Evolutionary conservation across 805 yeast genomes (phyloP).

Genomic region (Candida michaelii): DNA sequence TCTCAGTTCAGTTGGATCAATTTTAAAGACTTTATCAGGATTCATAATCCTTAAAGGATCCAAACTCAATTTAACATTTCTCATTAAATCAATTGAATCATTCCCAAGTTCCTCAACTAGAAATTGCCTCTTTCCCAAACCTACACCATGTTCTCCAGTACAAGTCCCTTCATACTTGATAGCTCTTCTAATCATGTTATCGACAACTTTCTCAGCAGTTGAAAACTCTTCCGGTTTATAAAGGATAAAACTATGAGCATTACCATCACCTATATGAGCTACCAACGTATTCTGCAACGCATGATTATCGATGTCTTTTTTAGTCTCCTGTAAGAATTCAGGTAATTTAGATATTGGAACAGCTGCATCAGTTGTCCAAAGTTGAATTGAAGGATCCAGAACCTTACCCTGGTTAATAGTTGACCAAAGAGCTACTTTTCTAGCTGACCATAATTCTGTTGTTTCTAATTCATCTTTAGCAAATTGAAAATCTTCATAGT

Average conservation of each 20-base stretch:
- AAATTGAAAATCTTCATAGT: slow-evolving; percentile 55
- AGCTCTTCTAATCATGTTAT: slow-evolving; percentile 28
- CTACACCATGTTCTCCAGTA: slow-evolving; percentile 86
- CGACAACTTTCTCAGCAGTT: slow-evolving; percentile 34
- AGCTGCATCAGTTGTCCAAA: slow-evolving; percentile 81
- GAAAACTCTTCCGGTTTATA: slow-evolving; percentile 52
- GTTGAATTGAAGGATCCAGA: slow-evolving; percentile 42
- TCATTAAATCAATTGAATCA: slow-evolving; percentile 66
- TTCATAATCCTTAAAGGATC: slow-evolving; percentile 72
- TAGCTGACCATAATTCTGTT: slow-evolving; percentile 71
- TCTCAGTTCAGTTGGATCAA: slow-evolving; percentile 51
- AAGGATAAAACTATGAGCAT: slow-evolving; percentile 67
- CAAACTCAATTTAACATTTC: slow-evolving; percentile 63
- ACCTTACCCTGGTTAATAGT: slow-evolving; percentile 35
- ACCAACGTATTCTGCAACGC: slow-evolving; percentile 59
- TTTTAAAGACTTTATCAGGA: slow-evolving; percentile 72
- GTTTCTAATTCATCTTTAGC: slow-evolving; percentile 62
- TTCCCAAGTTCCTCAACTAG: slow-evolving; percentile 63
- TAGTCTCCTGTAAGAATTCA: slow-evolving; percentile 59
- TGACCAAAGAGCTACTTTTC: slow-evolving; percentile 57
- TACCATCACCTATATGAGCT: slow-evolving; percentile 86
- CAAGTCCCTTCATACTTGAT: slow-evolving; percentile 64
- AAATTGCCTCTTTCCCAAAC: slow-evolving; percentile 67
- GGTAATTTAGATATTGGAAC: slow-evolving; percentile 75
- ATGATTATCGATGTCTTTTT: slow-evolving; percentile 53